These are phyloP conservation scores for Mycena latifolia DNA, from an alignment of 768 basidiomycete species.

Conservation along the genomic window DNA sequence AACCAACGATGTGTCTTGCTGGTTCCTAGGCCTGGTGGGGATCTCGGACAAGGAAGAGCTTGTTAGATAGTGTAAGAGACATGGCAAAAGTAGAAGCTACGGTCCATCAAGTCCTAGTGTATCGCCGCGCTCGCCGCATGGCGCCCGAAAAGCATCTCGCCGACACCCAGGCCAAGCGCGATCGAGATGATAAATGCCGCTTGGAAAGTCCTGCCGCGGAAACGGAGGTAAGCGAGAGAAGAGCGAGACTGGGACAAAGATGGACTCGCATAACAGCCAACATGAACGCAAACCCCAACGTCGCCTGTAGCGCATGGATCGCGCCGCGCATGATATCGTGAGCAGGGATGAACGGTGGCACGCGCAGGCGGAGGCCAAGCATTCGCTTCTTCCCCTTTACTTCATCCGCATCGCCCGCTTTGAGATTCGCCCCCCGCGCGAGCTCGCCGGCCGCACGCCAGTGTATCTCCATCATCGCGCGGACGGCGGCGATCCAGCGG, in stretches of 20 bases:
- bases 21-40: no score
- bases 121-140: constrained; percentile 1
- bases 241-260: no score
- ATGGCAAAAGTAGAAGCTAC: no score
- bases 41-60: no score
- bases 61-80: no score
- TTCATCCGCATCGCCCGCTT: not conserved
- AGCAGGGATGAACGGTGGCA: constrained; percentile 38
- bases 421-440: not conserved
- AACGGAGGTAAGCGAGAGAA: no score
- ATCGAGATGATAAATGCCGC: constrained; percentile 70
- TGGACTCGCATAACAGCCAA: constrained; percentile 76
- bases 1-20: no score
- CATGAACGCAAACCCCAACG: constrained; percentile 78
- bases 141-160: constrained; percentile 72
- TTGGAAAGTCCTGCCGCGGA: no score
- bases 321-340: constrained; percentile 44
- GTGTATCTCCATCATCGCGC: constrained; percentile 65
- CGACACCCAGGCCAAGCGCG: constrained; percentile 71
- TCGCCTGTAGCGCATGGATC: constrained; percentile 65
- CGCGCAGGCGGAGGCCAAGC: constrained; percentile 48
- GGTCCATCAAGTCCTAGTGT: no score
- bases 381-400: constrained; percentile 7
- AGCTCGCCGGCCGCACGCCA: constrained; percentile 53
- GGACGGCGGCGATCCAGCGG: constrained; percentile 75